A percentile compares a stretch with the other conserved stretches of the same genome.
Evolutionary conservation across 495 filamentous ascomycete genomes (phyloP).

Genomic region (Xylaria palmicola): DNA sequence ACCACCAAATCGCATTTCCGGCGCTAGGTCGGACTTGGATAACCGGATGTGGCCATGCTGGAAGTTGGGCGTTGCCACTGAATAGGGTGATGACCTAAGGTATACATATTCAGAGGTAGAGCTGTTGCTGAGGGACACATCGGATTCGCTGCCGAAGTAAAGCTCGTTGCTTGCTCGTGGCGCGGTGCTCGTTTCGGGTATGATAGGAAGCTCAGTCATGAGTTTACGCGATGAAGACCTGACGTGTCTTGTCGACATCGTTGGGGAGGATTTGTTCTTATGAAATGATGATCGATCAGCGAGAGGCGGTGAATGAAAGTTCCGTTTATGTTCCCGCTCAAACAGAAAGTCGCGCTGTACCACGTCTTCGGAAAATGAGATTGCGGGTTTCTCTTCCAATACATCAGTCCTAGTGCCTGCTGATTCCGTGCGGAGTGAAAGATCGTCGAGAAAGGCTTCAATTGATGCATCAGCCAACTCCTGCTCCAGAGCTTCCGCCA

Average conservation of each 20-base stretch:
- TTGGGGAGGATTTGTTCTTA: constrained; percentile 20
- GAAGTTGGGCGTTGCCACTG: constrained; percentile 41
- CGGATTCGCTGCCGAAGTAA: constrained; percentile 18
- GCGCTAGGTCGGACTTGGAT: constrained; percentile 37
- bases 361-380: constrained; percentile 9
- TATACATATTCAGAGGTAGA: constrained; percentile 39
- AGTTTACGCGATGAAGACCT: constrained; percentile 15
- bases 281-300: neutral
- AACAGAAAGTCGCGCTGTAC: constrained; percentile 15
- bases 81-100: constrained; percentile 43
- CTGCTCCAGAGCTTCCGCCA: constrained; percentile 27
- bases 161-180: constrained; percentile 17
- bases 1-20: constrained; percentile 35
- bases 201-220: constrained; percentile 40
- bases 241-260: neutral
- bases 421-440: constrained; percentile 27
- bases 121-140: constrained; percentile 16
- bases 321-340: constrained; percentile 17
- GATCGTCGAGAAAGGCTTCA: constrained; percentile 39
- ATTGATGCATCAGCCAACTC: constrained; percentile 31
- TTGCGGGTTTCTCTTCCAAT: constrained; percentile 16
- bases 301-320: constrained; percentile 26
- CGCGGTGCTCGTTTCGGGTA: constrained; percentile 36
- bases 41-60: constrained; percentile 51
- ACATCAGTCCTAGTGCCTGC: constrained; percentile 21